These are phyloP conservation scores for Omphalea diandra DNA, from an alignment of 441 rosid species.

Conservation along the genomic window DNA sequence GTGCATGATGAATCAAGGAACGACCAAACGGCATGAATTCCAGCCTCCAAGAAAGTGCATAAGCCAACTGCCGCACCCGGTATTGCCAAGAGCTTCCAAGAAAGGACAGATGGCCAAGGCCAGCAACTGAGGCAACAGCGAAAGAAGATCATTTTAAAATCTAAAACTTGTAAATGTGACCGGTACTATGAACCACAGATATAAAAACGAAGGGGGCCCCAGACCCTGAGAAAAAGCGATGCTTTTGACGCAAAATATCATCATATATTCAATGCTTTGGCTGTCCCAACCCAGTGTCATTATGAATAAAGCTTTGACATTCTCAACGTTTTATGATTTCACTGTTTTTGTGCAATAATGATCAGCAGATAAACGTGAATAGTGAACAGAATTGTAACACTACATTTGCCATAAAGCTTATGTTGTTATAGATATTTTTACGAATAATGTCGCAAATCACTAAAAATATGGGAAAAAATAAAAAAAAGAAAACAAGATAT, in stretches of 20 bases:
- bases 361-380: neutral
- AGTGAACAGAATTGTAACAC: neutral
- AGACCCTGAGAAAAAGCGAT: neutral
- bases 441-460: neutral
- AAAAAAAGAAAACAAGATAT: too few species aligned
- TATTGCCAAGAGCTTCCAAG: neutral
- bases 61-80: neutral
- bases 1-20: neutral
- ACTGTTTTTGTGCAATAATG: neutral
- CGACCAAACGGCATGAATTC: slow-evolving; percentile 5
- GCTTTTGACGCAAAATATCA: neutral
- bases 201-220: neutral
- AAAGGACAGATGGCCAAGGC: too few species aligned
- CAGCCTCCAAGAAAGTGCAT: neutral
- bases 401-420: neutral
- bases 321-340: neutral
- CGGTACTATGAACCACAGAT: neutral
- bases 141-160: neutral
- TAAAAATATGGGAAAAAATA: neutral
- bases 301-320: neutral
- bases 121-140: neutral
- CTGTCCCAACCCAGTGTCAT: neutral
- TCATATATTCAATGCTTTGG: neutral
- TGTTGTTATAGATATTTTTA: neutral
- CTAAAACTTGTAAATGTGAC: neutral